These are phyloP conservation scores for Bolboschoenus planiculmis DNA, from an alignment of 176 grass and related monocot species.

Conservation along the genomic window DNA sequence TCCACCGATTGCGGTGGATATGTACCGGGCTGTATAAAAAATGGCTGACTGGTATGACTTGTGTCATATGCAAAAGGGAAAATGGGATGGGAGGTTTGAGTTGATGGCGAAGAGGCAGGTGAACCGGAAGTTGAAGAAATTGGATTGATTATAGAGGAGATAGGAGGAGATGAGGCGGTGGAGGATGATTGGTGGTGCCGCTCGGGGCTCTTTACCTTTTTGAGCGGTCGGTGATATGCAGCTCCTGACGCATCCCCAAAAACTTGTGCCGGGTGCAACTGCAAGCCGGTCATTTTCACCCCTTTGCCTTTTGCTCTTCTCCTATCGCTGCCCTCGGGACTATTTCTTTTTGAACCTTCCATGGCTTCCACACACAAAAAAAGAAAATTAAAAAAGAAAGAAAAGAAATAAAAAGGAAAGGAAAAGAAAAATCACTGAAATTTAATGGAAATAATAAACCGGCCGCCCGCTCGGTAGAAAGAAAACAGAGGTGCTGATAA, in stretches of 20 bases:
- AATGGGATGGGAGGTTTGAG: slow-evolving; percentile 34
- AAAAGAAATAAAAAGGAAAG: not conserved
- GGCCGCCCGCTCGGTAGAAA: slow-evolving; percentile 31
- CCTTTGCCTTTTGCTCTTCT: slow-evolving; percentile 49
- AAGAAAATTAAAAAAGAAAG: slow-evolving; percentile 20
- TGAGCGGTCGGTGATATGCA: slow-evolving; percentile 38
- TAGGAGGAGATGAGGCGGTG: slow-evolving; percentile 27
- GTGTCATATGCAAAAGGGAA: slow-evolving; percentile 67
- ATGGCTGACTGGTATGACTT: slow-evolving; percentile 14
- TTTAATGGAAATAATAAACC: slow-evolving; percentile 17
- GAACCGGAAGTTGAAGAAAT: slow-evolving; percentile 25
- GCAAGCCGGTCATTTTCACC: not conserved
- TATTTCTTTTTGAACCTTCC: slow-evolving; percentile 12
- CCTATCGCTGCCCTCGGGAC: slow-evolving; percentile 26
- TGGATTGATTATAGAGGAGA: slow-evolving; percentile 50
- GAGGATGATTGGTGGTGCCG: slow-evolving; percentile 32
- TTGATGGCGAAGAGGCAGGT: not conserved
- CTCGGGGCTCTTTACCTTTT: slow-evolving; percentile 63
- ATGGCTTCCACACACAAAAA: slow-evolving; percentile 15
- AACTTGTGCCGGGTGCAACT: slow-evolving; percentile 37
- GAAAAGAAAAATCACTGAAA: not conserved
- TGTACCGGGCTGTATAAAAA: slow-evolving; percentile 28
- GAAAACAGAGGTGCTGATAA: not conserved
- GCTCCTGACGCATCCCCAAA: slow-evolving; percentile 42
- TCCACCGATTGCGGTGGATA: slow-evolving; percentile 24